Conservation (phyloP, 805 yeast species). For the Candida sphagnicola region DNA sequence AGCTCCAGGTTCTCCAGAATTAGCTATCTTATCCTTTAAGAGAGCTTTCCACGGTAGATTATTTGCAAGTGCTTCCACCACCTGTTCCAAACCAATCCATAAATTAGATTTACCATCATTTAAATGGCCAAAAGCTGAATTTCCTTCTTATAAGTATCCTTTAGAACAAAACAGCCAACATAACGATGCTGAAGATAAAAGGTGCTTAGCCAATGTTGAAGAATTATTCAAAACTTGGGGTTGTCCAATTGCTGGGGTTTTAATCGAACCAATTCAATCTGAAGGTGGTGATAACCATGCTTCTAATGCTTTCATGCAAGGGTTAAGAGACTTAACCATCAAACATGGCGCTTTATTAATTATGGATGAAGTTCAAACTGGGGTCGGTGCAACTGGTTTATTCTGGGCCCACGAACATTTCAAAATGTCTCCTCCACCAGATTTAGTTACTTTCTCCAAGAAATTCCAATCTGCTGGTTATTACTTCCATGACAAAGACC, state of each 20-base stretch:
- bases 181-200: constrained; percentile 73
- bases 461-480: constrained; percentile 89
- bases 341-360: constrained; percentile 69
- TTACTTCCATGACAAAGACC: constrained; percentile 70
- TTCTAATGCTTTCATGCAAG: constrained; percentile 73
- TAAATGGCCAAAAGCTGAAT: constrained; percentile 96
- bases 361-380: constrained; percentile 87
- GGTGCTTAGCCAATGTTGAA: constrained; percentile 78
- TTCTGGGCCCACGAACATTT: constrained; percentile 90
- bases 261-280: constrained; percentile 88
- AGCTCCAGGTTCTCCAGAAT: constrained; percentile 85
- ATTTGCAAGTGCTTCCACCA: constrained; percentile 86
- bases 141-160: constrained; percentile 83
- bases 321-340: constrained; percentile 69
- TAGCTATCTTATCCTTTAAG: constrained; percentile 82
- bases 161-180: constrained; percentile 59
- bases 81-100: constrained; percentile 93
- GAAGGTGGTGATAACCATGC: constrained; percentile 94
- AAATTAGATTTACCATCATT: constrained; percentile 90
- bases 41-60: constrained; percentile 93
- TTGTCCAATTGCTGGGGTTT: constrained; percentile 79
- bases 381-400: constrained; percentile 82
- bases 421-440: constrained; percentile 71
- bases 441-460: constrained; percentile 81
- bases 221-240: constrained; percentile 62